These are phyloP conservation scores for Yamadazyma friedrichii DNA, from an alignment of 1,139 yeast genomes.

Conservation along the genomic window DNA sequence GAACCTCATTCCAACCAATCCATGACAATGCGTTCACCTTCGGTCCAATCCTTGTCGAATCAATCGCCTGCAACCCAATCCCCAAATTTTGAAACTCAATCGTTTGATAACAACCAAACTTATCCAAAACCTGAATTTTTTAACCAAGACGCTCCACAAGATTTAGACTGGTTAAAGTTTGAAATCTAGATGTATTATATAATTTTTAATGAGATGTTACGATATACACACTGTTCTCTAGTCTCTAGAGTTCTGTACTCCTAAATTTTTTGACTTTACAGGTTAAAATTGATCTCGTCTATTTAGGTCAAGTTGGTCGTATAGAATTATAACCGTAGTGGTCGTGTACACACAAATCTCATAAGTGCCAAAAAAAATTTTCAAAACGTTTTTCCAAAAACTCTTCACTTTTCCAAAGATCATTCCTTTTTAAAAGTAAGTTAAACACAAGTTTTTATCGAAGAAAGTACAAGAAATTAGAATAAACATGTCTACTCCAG, in stretches of 20 bases:
- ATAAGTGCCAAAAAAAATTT: slow-evolving; percentile 2
- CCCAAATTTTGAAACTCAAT: slow-evolving; percentile 5
- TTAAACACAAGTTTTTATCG: too few relatives aligned
- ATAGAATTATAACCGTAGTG: background rate
- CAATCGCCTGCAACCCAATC: slow-evolving; percentile 7
- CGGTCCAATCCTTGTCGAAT: slow-evolving; percentile 12
- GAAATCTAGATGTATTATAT: slow-evolving; percentile 27
- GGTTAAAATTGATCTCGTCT: too few relatives aligned
- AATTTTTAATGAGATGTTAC: slow-evolving; percentile 5
- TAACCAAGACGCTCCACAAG: slow-evolving; percentile 18
- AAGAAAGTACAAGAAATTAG: background rate
- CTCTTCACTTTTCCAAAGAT: background rate
- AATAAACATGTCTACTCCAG: slow-evolving; percentile 30
- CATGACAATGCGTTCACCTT: slow-evolving; percentile 15
- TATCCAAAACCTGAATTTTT: slow-evolving; percentile 9
- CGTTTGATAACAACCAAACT: slow-evolving; percentile 1
- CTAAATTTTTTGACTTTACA: too few relatives aligned
- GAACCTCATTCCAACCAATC: background rate
- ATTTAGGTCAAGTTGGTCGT: background rate
- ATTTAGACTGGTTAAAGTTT: slow-evolving; percentile 49
- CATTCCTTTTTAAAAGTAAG: slow-evolving; percentile 1
- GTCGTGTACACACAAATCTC: slow-evolving; percentile 2
- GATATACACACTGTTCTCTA: too few relatives aligned
- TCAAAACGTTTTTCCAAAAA: slow-evolving; percentile 6
- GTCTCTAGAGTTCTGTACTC: too few relatives aligned